These are phyloP conservation scores for Coniochaeta sp. DNA, from an alignment of 2,329 filamentous ascomycete genomes.

Conservation along the genomic window DNA sequence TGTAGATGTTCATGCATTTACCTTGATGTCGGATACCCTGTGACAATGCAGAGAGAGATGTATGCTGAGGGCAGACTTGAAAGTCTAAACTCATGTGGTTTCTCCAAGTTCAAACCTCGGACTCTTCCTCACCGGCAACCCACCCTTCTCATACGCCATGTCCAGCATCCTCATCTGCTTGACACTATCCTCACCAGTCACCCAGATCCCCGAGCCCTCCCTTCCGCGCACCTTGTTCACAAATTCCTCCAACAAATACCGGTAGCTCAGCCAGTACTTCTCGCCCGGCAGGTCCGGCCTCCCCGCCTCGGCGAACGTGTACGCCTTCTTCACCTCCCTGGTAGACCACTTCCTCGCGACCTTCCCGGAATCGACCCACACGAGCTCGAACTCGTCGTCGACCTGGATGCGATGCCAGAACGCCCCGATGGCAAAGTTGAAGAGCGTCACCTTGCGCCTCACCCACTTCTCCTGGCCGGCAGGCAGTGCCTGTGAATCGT, in stretches of 20 bases:
- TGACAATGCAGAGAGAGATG: too few relatives aligned
- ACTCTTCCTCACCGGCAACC: constrained; percentile 7
- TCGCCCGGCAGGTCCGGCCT: constrained; percentile 19
- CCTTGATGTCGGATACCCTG: too few relatives aligned
- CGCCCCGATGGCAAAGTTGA: constrained; percentile 18
- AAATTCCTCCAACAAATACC: constrained; percentile 41
- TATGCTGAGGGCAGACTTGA: too few relatives aligned
- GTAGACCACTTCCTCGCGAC: constrained; percentile 12
- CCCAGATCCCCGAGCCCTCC: constrained; percentile 28
- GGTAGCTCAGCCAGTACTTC: constrained; percentile 35
- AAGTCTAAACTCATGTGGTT: too few relatives aligned
- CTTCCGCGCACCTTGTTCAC: constrained; percentile 35
- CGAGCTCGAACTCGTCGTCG: constrained; percentile 25
- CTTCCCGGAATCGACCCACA: constrained; percentile 12
- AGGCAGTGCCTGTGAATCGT: not conserved
- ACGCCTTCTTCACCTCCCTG: constrained; percentile 22
- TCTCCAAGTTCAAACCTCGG: not conserved
- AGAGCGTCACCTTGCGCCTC: constrained; percentile 20
- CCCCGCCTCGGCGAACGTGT: constrained; percentile 26
- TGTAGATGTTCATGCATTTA: too few relatives aligned
- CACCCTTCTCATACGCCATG: constrained; percentile 33
- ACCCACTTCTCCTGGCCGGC: constrained; percentile 15
- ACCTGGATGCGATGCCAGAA: constrained; percentile 29
- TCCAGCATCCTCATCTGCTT: constrained; percentile 39
- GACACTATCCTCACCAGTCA: constrained; percentile 33